Evolutionary conservation across 2,329 filamentous ascomycete species (phyloP).

Genomic region (Diaporthe ampelina): DNA sequence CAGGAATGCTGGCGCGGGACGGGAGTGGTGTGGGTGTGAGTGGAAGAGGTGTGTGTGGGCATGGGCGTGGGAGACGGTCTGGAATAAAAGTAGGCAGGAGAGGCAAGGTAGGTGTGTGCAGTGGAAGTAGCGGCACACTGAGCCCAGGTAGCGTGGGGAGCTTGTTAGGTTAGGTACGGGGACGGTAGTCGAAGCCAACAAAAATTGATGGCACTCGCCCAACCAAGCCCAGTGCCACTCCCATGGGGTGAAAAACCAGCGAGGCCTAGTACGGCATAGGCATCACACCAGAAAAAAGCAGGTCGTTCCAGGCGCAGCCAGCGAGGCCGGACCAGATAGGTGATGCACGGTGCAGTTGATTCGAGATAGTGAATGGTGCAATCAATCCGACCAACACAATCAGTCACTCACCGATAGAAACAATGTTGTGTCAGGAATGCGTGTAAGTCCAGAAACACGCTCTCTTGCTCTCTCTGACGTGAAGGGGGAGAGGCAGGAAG

Average conservation of each 20-base stretch:
- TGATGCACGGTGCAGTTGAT: constrained; percentile 3
- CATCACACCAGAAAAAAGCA: constrained; percentile 3
- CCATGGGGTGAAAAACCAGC: not conserved
- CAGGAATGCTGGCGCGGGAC: constrained; percentile 34
- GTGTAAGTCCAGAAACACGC: not conserved
- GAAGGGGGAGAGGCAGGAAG: not conserved
- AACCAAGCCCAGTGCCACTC: not conserved
- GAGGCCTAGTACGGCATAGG: constrained; percentile 16
- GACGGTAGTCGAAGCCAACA: constrained; percentile 7
- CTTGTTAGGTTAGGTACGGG: no score
- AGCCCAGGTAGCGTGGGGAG: constrained; percentile 11
- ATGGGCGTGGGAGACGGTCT: not conserved
- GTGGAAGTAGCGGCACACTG: constrained; percentile 3
- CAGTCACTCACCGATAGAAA: constrained; percentile 24
- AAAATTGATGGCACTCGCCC: constrained; percentile 13
- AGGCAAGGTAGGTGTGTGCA: not conserved
- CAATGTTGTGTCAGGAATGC: not conserved
- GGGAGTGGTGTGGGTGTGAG: constrained; percentile 20
- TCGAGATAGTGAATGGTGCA: constrained; percentile 13
- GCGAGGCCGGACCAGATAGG: not conserved
- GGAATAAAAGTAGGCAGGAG: constrained; percentile 3
- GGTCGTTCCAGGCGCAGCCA: not conserved
- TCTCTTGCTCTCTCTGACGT: not conserved
- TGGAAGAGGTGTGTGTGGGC: constrained; percentile 3
- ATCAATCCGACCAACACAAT: not conserved